phyloP scores from a whole-genome alignment of 2,329 filamentous ascomycete genomes.

The Didymosphaeria variabile region DNA sequence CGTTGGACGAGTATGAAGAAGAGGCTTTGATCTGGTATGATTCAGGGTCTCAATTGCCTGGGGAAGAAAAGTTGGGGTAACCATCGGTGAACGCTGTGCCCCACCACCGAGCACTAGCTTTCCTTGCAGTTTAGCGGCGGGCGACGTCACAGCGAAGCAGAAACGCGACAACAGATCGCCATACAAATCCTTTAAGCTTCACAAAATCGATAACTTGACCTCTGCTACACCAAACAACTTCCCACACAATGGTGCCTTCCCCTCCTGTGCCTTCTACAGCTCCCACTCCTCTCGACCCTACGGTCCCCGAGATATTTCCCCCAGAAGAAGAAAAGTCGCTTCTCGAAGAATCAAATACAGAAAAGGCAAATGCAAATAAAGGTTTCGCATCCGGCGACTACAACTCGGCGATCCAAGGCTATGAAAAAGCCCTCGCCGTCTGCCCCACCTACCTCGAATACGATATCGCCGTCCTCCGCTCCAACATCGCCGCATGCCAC shows the following conservation, averaged over 20 bases:
- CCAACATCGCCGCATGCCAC: constrained; percentile 90
- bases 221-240: background rate
- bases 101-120: constrained; percentile 5
- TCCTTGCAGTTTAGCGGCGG: constrained; percentile 10
- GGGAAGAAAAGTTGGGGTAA: constrained; percentile 8
- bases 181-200: constrained; percentile 3
- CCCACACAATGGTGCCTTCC: constrained; percentile 18
- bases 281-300: constrained; percentile 14
- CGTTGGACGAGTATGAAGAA: background rate
- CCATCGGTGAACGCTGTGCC: constrained; percentile 22
- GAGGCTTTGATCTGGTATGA: background rate
- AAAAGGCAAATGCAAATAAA: constrained; percentile 79
- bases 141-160: constrained; percentile 13
- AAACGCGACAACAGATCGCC: constrained; percentile 27
- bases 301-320: constrained; percentile 39
- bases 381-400: constrained; percentile 79
- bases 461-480: constrained; percentile 84
- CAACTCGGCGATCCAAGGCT: constrained; percentile 80
- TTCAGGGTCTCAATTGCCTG: constrained; percentile 12
- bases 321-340: constrained; percentile 59
- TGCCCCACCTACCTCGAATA: constrained; percentile 88
- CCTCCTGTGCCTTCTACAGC: constrained; percentile 13
- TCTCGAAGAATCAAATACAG: constrained; percentile 73
- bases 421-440: constrained; percentile 79
- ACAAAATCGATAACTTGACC: background rate